Percentiles rank a stretch among this genome's conserved stretches.
Evolutionary conservation across 208 protist species (phyloP).

Genomic region (Leishmania mexicana): DNA sequence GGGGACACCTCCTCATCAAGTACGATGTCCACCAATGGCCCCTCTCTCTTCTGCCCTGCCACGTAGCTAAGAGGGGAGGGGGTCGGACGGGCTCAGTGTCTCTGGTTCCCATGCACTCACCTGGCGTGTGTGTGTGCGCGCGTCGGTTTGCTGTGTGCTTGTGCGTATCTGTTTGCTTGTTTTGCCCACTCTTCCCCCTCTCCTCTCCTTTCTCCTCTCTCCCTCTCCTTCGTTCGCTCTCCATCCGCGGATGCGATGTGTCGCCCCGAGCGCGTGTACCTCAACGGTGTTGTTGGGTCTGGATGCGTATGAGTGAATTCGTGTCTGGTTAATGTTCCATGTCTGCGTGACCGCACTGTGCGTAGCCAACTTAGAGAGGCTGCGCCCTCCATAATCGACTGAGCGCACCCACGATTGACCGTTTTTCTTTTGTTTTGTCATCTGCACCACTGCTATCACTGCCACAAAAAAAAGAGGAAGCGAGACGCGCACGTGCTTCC

Average conservation of each 20-base stretch:
- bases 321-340: neutral
- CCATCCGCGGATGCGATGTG: neutral
- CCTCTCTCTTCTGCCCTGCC: neutral
- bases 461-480: neutral
- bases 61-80: neutral
- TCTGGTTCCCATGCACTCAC: neutral
- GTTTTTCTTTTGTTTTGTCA: neutral
- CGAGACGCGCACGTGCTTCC: neutral
- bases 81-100: neutral
- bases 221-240: neutral
- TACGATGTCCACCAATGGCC: neutral
- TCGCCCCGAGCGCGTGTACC: neutral
- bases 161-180: neutral
- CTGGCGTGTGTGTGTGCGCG: neutral
- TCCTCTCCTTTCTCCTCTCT: neutral
- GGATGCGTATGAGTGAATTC: neutral
- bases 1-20: neutral
- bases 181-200: neutral
- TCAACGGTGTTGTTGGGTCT: neutral
- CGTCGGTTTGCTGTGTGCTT: neutral
- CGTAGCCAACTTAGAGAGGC: neutral
- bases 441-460: neutral
- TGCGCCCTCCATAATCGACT: neutral
- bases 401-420: neutral
- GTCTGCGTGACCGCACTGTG: neutral